A percentile compares a stretch with the other conserved stretches of the same genome.
phyloP scores from a whole-genome alignment of 116 monocot species.

The Posidonia oceanica region DNA sequence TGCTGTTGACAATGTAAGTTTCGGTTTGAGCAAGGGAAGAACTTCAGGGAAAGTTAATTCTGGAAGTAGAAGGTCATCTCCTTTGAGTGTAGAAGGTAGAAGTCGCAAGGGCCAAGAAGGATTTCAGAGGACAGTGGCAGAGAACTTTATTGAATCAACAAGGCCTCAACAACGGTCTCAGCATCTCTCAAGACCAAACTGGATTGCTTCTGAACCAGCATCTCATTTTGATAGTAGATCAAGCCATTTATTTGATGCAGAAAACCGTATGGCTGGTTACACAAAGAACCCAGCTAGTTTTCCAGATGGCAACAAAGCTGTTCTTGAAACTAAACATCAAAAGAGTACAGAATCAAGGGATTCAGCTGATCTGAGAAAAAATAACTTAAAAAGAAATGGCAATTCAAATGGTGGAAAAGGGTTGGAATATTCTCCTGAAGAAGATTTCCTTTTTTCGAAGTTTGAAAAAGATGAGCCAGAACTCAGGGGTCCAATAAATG shows the following conservation, averaged over 20 bases:
- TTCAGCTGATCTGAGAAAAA: constrained; percentile 22
- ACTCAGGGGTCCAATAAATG: constrained; percentile 63
- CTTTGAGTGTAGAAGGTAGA: constrained; percentile 22
- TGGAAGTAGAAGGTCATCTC: constrained; percentile 29
- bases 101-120: constrained; percentile 25
- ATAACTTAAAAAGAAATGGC: constrained; percentile 23
- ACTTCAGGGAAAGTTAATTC: constrained; percentile 13
- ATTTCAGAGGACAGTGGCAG: constrained; percentile 11
- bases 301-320: constrained; percentile 18
- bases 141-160: constrained; percentile 17
- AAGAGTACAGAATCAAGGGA: constrained; percentile 24
- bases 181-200: constrained; percentile 19
- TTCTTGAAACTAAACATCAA: constrained; percentile 26
- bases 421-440: constrained; percentile 48
- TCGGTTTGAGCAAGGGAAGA: constrained; percentile 24
- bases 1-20: constrained; percentile 21
- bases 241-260: constrained; percentile 10
- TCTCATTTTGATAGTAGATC: constrained; percentile 24
- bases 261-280: constrained; percentile 16
- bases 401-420: constrained; percentile 25
- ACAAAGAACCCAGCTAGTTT: constrained; percentile 15
- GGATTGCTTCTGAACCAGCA: constrained; percentile 23
- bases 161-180: constrained; percentile 32
- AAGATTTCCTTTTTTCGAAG: constrained; percentile 54
- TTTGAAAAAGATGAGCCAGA: constrained; percentile 74